phyloP scores from a whole-genome alignment of 2,329 filamentous ascomycete genomes.

The Cladosporium velox region DNA sequence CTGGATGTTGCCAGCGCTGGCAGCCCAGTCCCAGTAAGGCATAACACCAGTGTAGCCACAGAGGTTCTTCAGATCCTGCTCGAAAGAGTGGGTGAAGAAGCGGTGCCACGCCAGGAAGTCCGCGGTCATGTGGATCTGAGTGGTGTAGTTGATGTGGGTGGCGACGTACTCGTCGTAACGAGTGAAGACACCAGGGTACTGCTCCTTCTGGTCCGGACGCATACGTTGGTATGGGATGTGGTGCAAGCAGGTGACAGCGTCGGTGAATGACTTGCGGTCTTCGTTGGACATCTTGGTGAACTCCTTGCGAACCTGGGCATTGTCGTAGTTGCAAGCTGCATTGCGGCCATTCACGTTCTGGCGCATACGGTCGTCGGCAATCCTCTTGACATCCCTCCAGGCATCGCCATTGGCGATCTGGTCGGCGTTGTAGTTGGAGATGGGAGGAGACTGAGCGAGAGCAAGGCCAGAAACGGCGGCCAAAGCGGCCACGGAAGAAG shows the following conservation, averaged over 20 bases:
- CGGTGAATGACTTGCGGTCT: slow-evolving; percentile 24
- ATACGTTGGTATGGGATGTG: slow-evolving; percentile 22
- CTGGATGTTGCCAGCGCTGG: slow-evolving; percentile 42
- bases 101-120: slow-evolving; percentile 43
- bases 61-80: slow-evolving; percentile 40
- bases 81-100: slow-evolving; percentile 42
- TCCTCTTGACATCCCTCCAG: slow-evolving; percentile 20
- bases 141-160: slow-evolving; percentile 26
- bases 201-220: slow-evolving; percentile 3
- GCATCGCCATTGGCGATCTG: slow-evolving; percentile 25
- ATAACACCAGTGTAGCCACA: slow-evolving; percentile 43
- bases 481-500: slow-evolving; percentile 12
- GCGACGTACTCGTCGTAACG: slow-evolving; percentile 29
- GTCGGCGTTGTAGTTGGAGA: slow-evolving; percentile 19
- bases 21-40: slow-evolving; percentile 56
- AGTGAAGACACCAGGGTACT: slow-evolving; percentile 24
- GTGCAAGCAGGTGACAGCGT: slow-evolving; percentile 26
- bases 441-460: slow-evolving; percentile 18
- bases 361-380: slow-evolving; percentile 17
- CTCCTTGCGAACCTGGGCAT: slow-evolving; percentile 21
- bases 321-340: slow-evolving; percentile 25
- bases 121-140: slow-evolving; percentile 28
- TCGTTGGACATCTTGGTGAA: slow-evolving; percentile 21
- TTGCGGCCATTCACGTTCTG: slow-evolving; percentile 18
- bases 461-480: slow-evolving; percentile 19